Evolutionary conservation across 305 asterid species (phyloP), one percentile per base, ranked within the genome.

Genomic region (Rubia tinctorum): DNA sequence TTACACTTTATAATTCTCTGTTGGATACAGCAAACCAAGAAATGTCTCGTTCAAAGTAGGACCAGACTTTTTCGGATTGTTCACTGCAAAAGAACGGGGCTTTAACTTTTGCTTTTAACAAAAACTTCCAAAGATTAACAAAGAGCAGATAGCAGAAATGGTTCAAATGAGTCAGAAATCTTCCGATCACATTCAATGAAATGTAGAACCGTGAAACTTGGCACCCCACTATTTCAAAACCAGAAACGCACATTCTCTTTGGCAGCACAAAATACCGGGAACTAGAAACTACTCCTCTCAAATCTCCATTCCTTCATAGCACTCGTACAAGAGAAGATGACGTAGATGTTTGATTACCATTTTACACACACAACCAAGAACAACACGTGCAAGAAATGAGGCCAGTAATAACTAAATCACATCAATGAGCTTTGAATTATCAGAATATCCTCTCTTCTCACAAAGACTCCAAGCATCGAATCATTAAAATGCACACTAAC

Each of bases 1-100:
- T 89, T 79, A 95, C 99, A 91, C 99, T 92, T 90, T 95, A 87
- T 92, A 95, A 84, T 95, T 95, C 78, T 95, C 98, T 13, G 96
- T 88, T 69, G 98, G 98, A 83, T 92, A 89, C 27, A 94, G 90
- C 90, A 95, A 80, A 73, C 98, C 99, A 76, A 95, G 98, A 83
- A 95, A 95, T 53, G 97, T 87, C 85, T 92, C 98, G 53, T 92
- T 95, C 65, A 87, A 85, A 69, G 89, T 82, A 14, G 95, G 94
- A 61, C 94, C 90, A 69, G 99, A 89, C 85, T 88, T 92, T 77
- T 89, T 95, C 7, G 99, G 99, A 87, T 95, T 95, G 88, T 90
- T 95, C 89, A 90, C 99, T 95, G 98, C 77, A 82, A 70, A 61
- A 73, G 77, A 63, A 73, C 23, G 75, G 20, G 63, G 63, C 34